phyloP scores from a whole-genome alignment of 2,329 filamentous ascomycete genomes.

The Colletotrichum liaoningense region DNA sequence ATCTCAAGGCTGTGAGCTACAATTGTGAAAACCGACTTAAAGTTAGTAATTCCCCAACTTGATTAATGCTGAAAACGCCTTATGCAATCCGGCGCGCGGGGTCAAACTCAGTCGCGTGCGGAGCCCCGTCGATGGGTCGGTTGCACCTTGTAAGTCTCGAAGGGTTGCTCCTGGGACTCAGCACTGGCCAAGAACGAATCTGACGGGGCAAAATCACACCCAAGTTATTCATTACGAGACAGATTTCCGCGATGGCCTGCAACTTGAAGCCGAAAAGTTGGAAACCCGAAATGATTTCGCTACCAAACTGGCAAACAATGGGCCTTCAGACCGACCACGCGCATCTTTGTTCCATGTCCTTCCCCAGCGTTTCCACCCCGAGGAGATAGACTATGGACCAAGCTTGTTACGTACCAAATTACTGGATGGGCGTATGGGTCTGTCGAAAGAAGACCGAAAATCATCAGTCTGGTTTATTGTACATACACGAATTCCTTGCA shows the following conservation, averaged over 20 bases:
- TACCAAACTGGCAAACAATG: background rate
- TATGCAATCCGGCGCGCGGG: no score
- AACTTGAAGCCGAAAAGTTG: background rate
- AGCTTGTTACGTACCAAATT: slow-evolving; percentile 14
- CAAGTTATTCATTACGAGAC: background rate
- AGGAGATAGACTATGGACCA: slow-evolving; percentile 29
- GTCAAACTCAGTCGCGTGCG: no score
- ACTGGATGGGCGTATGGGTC: background rate
- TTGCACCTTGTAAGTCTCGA: background rate
- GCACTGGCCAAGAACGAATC: background rate
- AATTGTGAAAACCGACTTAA: background rate
- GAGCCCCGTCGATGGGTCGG: no score
- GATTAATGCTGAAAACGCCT: no score
- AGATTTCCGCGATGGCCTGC: background rate
- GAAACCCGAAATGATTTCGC: background rate
- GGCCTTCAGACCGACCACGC: background rate
- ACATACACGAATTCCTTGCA: background rate
- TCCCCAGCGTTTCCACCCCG: slow-evolving; percentile 22
- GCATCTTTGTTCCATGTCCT: slow-evolving; percentile 1
- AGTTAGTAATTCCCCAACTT: background rate
- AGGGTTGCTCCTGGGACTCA: background rate
- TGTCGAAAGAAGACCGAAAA: background rate
- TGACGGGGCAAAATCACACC: background rate
- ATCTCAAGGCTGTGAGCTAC: no score
- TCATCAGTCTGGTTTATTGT: background rate